Conservation (phyloP, 192 early-diverging fungal species). For the Backusella tarrabulga region DNA sequence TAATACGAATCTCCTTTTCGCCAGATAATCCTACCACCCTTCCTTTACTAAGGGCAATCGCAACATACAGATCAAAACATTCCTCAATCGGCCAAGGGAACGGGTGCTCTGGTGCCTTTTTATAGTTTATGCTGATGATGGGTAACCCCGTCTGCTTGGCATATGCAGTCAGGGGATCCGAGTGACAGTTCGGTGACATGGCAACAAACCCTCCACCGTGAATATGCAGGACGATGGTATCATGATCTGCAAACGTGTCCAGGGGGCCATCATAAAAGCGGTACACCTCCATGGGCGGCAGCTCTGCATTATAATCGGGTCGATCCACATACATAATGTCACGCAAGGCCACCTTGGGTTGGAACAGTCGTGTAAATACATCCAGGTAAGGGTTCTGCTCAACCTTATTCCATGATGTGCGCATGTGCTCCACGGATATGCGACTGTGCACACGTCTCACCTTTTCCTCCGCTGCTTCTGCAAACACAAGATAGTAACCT, state of each 20-base stretch:
- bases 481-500: slow-evolving; percentile 80
- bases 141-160: slow-evolving; percentile 70
- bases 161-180: slow-evolving; percentile 81
- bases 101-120: slow-evolving; percentile 94
- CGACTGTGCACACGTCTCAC: slow-evolving; percentile 74
- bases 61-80: slow-evolving; percentile 84
- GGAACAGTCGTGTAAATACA: slow-evolving; percentile 40
- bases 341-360: slow-evolving; percentile 40
- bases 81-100: slow-evolving; percentile 90
- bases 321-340: slow-evolving; percentile 32
- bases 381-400: slow-evolving; percentile 64
- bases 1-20: slow-evolving; percentile 63
- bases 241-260: slow-evolving; percentile 31
- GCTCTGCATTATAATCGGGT: slow-evolving; percentile 24
- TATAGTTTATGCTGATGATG: slow-evolving; percentile 85
- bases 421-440: slow-evolving; percentile 83
- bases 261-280: slow-evolving; percentile 56
- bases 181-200: slow-evolving; percentile 87
- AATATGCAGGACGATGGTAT: slow-evolving; percentile 57
- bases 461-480: slow-evolving; percentile 83
- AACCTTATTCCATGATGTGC: slow-evolving; percentile 88
- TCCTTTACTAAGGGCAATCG: slow-evolving; percentile 75
- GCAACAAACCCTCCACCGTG: slow-evolving; percentile 91
- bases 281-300: slow-evolving; percentile 40
- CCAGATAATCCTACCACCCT: slow-evolving; percentile 73